These are phyloP conservation scores for Calonectria fujianensis DNA, from an alignment of 2,329 filamentous ascomycete genomes.

Conservation along the genomic window DNA sequence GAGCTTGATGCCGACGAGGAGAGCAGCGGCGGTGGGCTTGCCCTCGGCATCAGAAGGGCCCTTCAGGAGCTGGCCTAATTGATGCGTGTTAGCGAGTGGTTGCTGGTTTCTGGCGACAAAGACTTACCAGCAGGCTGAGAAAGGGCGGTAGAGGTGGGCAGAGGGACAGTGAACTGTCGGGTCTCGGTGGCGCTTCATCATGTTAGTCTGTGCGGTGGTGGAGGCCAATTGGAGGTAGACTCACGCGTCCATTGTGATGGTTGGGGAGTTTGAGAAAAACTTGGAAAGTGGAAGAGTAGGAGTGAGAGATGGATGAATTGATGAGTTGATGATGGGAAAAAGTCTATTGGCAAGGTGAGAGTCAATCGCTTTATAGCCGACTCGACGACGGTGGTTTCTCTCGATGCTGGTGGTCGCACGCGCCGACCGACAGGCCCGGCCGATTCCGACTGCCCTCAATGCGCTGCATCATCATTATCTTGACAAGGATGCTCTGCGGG, in stretches of 20 bases:
- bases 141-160: conserved; percentile 2
- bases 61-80: background rate
- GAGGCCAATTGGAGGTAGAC: background rate
- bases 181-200: background rate
- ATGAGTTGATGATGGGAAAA: background rate
- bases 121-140: conserved; percentile 5
- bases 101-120: background rate
- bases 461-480: background rate
- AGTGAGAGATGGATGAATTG: background rate
- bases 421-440: background rate
- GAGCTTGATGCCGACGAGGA: conserved; percentile 1
- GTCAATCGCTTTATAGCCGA: background rate
- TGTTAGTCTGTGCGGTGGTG: background rate
- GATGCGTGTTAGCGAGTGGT: background rate
- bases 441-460: background rate
- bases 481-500: background rate
- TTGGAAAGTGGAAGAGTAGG: background rate
- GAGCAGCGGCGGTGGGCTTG: conserved; percentile 4
- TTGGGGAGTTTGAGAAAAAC: background rate
- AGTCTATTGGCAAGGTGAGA: background rate
- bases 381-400: background rate
- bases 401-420: background rate
- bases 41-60: background rate
- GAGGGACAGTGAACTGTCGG: conserved; percentile 5
- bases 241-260: conserved; percentile 3